Percentiles rank a stretch among this genome's conserved stretches.
Conservation (phyloP, 352 stramenopile genomes). For the Pythium inflatum region DNA sequence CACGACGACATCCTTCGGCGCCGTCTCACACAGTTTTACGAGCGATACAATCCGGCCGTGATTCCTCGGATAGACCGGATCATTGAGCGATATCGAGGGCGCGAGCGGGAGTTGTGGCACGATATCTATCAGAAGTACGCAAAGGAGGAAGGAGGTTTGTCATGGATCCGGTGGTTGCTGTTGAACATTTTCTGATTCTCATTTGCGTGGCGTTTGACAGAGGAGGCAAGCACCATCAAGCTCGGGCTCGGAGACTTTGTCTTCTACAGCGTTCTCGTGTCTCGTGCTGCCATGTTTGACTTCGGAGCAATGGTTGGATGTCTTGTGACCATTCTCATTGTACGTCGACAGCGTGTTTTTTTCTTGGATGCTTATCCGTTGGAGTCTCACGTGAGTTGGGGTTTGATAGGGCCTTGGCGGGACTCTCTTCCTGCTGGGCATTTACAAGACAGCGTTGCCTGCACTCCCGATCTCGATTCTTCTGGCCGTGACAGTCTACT, state of each 20-base stretch:
- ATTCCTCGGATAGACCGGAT: constrained; percentile 74
- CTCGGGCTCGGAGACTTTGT: constrained; percentile 98
- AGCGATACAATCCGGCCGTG: constrained; percentile 63
- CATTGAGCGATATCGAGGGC: constrained; percentile 72
- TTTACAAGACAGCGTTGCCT: constrained; percentile 96
- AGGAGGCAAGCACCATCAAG: constrained; percentile 90
- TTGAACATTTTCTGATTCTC: too few relatives aligned
- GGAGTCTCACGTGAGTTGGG: too few relatives aligned
- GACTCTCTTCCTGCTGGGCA: constrained; percentile 95
- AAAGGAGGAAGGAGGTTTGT: constrained; percentile 49
- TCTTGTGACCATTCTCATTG: constrained; percentile 94
- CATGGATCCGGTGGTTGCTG: not conserved
- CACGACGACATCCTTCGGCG: constrained; percentile 41
- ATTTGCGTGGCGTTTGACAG: constrained; percentile 30
- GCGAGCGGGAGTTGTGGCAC: constrained; percentile 77
- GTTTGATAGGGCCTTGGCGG: constrained; percentile 80
- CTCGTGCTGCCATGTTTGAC: constrained; percentile 95
- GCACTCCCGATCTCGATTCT: constrained; percentile 96
- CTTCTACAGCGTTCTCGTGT: constrained; percentile 98
- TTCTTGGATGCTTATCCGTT: not conserved
- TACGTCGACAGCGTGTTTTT: constrained; percentile 29
- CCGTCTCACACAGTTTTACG: constrained; percentile 71
- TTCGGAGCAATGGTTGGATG: constrained; percentile 95
- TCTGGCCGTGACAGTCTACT: constrained; percentile 75
- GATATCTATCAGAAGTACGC: constrained; percentile 81